These are phyloP conservation scores for Claviceps cyperi DNA, from an alignment of 2,329 filamentous ascomycete genomes.

Conservation along the genomic window DNA sequence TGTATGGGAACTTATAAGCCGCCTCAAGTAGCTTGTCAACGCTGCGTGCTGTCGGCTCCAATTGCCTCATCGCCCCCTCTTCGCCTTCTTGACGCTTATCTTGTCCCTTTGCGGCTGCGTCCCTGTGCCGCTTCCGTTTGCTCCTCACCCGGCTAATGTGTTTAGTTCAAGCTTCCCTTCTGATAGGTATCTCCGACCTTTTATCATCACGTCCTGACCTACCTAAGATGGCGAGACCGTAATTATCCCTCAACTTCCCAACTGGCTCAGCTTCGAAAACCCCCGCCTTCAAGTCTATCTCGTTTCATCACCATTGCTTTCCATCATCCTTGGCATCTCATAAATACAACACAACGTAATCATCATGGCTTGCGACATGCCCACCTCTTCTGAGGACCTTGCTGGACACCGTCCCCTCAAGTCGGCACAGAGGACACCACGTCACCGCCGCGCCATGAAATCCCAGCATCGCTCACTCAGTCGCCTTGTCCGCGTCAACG, in stretches of 20 bases:
- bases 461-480: conserved; percentile 3
- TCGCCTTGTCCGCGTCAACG: conserved; percentile 18
- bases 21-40: too few relatives aligned
- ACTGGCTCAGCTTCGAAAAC: neutral
- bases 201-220: neutral
- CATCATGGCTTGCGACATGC: neutral
- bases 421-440: neutral
- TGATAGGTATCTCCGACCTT: neutral
- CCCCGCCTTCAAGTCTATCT: neutral
- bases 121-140: neutral
- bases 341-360: too few relatives aligned
- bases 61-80: too few relatives aligned
- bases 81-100: too few relatives aligned
- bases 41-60: too few relatives aligned
- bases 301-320: neutral
- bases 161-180: too few relatives aligned
- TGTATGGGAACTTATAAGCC: too few relatives aligned
- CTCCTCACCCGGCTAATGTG: too few relatives aligned
- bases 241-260: too few relatives aligned
- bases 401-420: neutral
- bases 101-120: neutral
- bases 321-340: neutral
- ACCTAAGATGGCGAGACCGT: neutral
- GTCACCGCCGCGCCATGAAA: conserved; percentile 2
- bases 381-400: neutral